Conservation (phyloP, 768 basidiomycete species). For the Xerocomellus intermedius region DNA sequence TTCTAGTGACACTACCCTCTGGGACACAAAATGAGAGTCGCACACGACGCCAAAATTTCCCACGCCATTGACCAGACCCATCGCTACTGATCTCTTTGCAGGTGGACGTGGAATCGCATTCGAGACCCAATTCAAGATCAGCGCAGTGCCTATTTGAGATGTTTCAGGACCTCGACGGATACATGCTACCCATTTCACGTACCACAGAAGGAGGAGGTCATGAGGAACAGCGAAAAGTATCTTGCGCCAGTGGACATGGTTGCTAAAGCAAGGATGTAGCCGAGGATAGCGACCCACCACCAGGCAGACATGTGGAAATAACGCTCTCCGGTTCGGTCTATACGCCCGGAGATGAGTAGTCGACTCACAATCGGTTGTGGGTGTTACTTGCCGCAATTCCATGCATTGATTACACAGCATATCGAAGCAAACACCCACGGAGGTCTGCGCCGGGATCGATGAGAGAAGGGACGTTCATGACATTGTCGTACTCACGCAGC, state of each 20-base stretch:
- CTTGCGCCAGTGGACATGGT: constrained; percentile 51
- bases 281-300: constrained; percentile 61
- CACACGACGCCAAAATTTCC: constrained; percentile 60
- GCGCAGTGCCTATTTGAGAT: constrained; percentile 35
- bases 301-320: constrained; percentile 57
- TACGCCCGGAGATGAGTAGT: background rate
- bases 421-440: constrained; percentile 60
- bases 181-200: background rate
- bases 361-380: background rate
- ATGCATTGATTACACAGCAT: constrained; percentile 49
- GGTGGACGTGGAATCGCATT: constrained; percentile 61
- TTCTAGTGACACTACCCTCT: background rate
- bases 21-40: constrained; percentile 14
- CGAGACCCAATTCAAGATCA: constrained; percentile 60
- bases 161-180: background rate
- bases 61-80: constrained; percentile 62
- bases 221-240: constrained; percentile 64
- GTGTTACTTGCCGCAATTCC: constrained; percentile 43
- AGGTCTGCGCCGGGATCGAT: constrained; percentile 38
- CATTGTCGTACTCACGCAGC: constrained; percentile 45
- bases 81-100: constrained; percentile 49
- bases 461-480: background rate
- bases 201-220: constrained; percentile 53
- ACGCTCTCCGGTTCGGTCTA: constrained; percentile 61
- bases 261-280: constrained; percentile 55